Evolutionary conservation across 2,329 filamentous ascomycete genomes (phyloP).

Genomic region (Neospermospora avenae): DNA sequence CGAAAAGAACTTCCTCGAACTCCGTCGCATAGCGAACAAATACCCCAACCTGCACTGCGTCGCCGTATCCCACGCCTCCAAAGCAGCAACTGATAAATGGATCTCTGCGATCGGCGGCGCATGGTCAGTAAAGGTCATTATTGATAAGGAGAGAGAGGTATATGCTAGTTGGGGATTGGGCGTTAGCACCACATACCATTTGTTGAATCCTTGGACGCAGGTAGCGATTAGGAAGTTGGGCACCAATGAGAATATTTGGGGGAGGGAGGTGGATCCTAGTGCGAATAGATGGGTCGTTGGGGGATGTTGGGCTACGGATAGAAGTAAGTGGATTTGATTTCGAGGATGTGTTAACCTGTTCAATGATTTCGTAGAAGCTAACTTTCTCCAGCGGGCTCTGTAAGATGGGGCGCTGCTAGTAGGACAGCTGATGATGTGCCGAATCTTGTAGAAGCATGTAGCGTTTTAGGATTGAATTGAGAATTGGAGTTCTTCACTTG

Average conservation of each 20-base stretch:
- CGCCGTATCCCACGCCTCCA: conserved; percentile 59
- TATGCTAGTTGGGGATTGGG: conserved; percentile 68
- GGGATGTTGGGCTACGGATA: conserved; percentile 48
- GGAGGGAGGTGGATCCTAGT: conserved; percentile 60
- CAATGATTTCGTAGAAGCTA: background rate
- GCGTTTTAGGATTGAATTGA: conserved; percentile 28
- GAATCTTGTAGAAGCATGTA: conserved; percentile 48
- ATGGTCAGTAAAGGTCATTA: conserved; percentile 53
- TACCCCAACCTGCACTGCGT: conserved; percentile 54
- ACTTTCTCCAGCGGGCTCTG: conserved; percentile 31
- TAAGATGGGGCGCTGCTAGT: conserved; percentile 52
- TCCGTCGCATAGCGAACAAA: conserved; percentile 51
- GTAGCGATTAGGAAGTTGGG: conserved; percentile 55
- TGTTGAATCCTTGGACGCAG: conserved; percentile 56
- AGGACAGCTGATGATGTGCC: conserved; percentile 51
- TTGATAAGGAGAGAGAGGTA: conserved; percentile 57
- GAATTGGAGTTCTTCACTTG: too few relatives aligned
- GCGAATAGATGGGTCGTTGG: conserved; percentile 67
- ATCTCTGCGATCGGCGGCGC: conserved; percentile 29
- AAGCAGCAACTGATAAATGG: conserved; percentile 52
- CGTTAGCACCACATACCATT: conserved; percentile 58
- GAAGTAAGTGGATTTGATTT: conserved; percentile 15
- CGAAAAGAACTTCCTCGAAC: conserved; percentile 60
- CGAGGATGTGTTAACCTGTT: background rate
- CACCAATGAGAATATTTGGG: conserved; percentile 59